Conservation (phyloP, 2,329 filamentous ascomycete species). For the Cordyceps militaris region DNA sequence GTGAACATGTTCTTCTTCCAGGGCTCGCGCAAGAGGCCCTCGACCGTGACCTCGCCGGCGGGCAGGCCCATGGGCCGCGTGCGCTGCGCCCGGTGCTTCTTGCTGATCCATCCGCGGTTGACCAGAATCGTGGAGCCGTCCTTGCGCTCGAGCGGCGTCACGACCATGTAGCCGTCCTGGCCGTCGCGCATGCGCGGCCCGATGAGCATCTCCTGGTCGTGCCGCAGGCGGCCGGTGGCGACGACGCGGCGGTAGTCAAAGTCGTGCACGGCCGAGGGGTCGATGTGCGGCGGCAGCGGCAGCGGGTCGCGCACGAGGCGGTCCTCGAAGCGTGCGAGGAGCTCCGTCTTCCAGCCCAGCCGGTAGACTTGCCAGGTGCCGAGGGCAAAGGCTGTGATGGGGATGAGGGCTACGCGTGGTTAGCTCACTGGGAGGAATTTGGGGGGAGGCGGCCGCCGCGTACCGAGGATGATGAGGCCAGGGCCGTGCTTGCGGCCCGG, state of each 20-base stretch:
- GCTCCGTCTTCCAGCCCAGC: slow-evolving; percentile 85
- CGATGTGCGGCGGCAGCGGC: slow-evolving; percentile 75
- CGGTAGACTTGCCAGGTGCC: slow-evolving; percentile 95
- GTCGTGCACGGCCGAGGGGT: slow-evolving; percentile 72
- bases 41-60: slow-evolving; percentile 63
- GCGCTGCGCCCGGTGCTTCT: slow-evolving; percentile 60
- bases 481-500: slow-evolving; percentile 66
- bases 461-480: slow-evolving; percentile 71
- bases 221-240: slow-evolving; percentile 65
- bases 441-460: slow-evolving; percentile 1
- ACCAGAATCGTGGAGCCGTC: slow-evolving; percentile 67
- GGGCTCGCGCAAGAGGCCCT: slow-evolving; percentile 79
- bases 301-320: slow-evolving; percentile 78
- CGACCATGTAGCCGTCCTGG: slow-evolving; percentile 80
- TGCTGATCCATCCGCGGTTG: slow-evolving; percentile 86
- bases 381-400: slow-evolving; percentile 80
- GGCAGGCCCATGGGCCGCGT: slow-evolving; percentile 61
- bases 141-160: slow-evolving; percentile 79
- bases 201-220: slow-evolving; percentile 94
- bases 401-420: slow-evolving; percentile 60
- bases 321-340: slow-evolving; percentile 89
- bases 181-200: slow-evolving; percentile 86
- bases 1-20: slow-evolving; percentile 99
- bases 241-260: slow-evolving; percentile 88
- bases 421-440: background rate